Conservation (phyloP, 345 rosid species). For the Firmiana major region DNA sequence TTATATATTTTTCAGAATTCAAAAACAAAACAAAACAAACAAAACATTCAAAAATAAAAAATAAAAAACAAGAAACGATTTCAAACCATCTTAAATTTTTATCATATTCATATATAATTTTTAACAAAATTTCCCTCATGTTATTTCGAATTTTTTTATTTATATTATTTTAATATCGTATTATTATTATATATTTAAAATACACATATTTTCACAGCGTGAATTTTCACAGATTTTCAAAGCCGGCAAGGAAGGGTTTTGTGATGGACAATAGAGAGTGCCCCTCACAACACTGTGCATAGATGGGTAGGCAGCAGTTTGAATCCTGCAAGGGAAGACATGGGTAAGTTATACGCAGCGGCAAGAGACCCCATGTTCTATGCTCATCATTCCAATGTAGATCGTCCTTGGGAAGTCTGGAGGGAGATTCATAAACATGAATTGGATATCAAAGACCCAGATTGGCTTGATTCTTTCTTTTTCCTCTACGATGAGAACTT, state of each 20-base stretch:
- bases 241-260: not conserved
- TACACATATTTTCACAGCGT: too few relatives aligned
- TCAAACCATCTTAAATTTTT: too few relatives aligned
- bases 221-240: too few relatives aligned
- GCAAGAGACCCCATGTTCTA: conserved; percentile 24
- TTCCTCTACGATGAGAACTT: conserved; percentile 22
- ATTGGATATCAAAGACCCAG: conserved; percentile 9
- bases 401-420: conserved; percentile 28
- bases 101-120: too few relatives aligned
- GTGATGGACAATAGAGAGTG: conserved; percentile 1
- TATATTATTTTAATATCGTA: too few relatives aligned
- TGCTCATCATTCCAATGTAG: conserved; percentile 25
- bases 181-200: too few relatives aligned
- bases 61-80: too few relatives aligned
- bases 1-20: too few relatives aligned
- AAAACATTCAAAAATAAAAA: too few relatives aligned
- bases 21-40: too few relatives aligned
- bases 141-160: too few relatives aligned
- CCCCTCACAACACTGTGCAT: conserved; percentile 20
- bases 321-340: conserved; percentile 15
- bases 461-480: conserved; percentile 12
- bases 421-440: not conserved
- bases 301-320: conserved; percentile 9
- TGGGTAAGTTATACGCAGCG: conserved; percentile 26
- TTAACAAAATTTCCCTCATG: too few relatives aligned